phyloP scores from a whole-genome alignment of 2,329 filamentous ascomycete genomes.

The Clarireedia monteithiana region DNA sequence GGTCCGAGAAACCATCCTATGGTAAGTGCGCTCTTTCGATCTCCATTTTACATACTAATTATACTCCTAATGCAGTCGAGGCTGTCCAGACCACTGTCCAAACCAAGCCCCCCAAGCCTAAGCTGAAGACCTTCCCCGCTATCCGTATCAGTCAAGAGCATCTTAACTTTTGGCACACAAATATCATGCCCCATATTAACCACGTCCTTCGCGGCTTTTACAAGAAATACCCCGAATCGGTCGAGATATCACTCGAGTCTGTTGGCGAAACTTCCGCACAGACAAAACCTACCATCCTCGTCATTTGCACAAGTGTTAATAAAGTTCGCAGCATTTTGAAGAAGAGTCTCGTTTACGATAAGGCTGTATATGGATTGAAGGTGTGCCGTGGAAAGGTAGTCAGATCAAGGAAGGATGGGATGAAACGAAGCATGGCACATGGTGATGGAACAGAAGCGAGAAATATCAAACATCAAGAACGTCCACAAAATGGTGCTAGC shows the following conservation, averaged over 20 bases:
- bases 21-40: conserved; percentile 8
- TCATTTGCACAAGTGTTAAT: conserved; percentile 67
- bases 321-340: conserved; percentile 66
- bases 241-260: conserved; percentile 69
- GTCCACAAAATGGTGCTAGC: conserved; percentile 77
- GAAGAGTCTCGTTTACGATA: conserved; percentile 63
- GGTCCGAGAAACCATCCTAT: conserved; percentile 19
- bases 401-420: conserved; percentile 44
- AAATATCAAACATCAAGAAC: conserved; percentile 72
- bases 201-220: conserved; percentile 63
- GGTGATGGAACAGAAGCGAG: conserved; percentile 40
- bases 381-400: conserved; percentile 64
- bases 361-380: conserved; percentile 56
- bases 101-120: conserved; percentile 29
- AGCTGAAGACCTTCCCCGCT: conserved; percentile 52
- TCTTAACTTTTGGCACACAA: conserved; percentile 64
- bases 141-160: conserved; percentile 50
- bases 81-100: conserved; percentile 11
- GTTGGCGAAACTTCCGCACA: conserved; percentile 61
- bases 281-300: conserved; percentile 64
- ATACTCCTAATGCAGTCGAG: conserved; percentile 8
- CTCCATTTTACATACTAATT: neutral
- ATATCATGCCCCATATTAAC: conserved; percentile 66
- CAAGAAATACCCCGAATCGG: conserved; percentile 65
- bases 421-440: conserved; percentile 35